Conservation (phyloP, 2,329 filamentous ascomycete genomes). For the Cytospora piceae region DNA sequence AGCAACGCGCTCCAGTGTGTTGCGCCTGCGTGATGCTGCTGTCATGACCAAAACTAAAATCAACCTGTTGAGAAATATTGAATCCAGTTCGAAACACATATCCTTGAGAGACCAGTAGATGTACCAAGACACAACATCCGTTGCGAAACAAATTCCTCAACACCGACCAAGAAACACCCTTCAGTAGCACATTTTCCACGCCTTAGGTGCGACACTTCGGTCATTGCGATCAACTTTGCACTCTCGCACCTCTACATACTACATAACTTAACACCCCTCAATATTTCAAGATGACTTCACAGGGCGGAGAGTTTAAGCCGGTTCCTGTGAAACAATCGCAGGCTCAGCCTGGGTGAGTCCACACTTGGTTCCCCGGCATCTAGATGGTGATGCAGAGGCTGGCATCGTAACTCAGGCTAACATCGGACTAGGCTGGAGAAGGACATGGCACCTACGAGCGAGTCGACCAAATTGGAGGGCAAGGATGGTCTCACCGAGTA, state of each 20-base stretch:
- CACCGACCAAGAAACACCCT: too few relatives aligned
- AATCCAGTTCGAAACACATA: too few relatives aligned
- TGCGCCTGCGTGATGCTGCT: background rate
- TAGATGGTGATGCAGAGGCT: background rate
- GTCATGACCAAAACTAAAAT: background rate
- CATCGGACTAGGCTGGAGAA: conserved; percentile 39
- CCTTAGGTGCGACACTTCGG: too few relatives aligned
- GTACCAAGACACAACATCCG: background rate
- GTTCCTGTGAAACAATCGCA: conserved; percentile 30
- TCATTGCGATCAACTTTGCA: background rate
- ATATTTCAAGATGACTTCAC: background rate
- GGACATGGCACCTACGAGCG: conserved; percentile 45
- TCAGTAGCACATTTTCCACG: too few relatives aligned
- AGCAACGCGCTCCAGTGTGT: background rate
- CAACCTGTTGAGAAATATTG: background rate
- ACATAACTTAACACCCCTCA: background rate
- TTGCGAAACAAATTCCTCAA: background rate
- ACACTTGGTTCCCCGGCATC: background rate
- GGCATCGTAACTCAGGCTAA: background rate
- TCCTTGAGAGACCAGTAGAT: background rate
- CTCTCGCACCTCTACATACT: background rate
- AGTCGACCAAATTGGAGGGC: conserved; percentile 46
- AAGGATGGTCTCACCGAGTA: conserved; percentile 44
- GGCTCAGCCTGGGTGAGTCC: background rate
- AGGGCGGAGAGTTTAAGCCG: conserved; percentile 41